Conservation (phyloP, 805 yeast species). For the Spathaspora passalidarum region DNA sequence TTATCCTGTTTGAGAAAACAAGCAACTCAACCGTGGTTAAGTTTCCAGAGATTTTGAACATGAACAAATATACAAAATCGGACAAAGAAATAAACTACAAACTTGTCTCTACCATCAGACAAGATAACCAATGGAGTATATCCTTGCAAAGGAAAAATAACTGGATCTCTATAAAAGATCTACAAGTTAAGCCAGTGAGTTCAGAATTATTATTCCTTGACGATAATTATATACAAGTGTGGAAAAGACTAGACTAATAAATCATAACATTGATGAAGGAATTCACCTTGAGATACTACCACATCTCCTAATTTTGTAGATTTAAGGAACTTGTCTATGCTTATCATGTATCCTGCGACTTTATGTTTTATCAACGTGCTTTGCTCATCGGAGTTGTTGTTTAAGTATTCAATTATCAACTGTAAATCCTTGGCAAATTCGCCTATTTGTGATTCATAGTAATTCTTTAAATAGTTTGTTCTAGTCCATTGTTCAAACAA, state of each 20-base stretch:
- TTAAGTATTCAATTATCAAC: constrained; percentile 10
- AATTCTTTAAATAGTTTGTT: constrained; percentile 1
- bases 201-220: constrained; percentile 58
- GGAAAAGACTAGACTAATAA: constrained; percentile 41
- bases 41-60: constrained; percentile 45
- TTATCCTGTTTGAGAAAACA: constrained; percentile 38
- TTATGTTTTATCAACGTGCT: constrained; percentile 12
- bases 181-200: constrained; percentile 44
- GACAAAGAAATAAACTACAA: constrained; percentile 30
- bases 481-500: constrained; percentile 13
- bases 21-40: constrained; percentile 55
- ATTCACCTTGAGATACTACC: constrained; percentile 4
- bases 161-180: constrained; percentile 63
- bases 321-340: constrained; percentile 15
- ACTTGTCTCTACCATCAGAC: constrained; percentile 19
- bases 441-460: constrained; percentile 8
- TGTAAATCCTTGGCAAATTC: constrained; percentile 12
- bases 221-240: constrained; percentile 65
- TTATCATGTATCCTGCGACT: constrained; percentile 18
- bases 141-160: constrained; percentile 16
- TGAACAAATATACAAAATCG: constrained; percentile 26
- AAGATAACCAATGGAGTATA: constrained; percentile 18
- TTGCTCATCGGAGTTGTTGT: background rate
- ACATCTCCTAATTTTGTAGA: constrained; percentile 17
- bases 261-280: constrained; percentile 8